phyloP scores from a whole-genome alignment of 1,284 basidiomycete species.

The Cutaneotrichosporon sp. region DNA sequence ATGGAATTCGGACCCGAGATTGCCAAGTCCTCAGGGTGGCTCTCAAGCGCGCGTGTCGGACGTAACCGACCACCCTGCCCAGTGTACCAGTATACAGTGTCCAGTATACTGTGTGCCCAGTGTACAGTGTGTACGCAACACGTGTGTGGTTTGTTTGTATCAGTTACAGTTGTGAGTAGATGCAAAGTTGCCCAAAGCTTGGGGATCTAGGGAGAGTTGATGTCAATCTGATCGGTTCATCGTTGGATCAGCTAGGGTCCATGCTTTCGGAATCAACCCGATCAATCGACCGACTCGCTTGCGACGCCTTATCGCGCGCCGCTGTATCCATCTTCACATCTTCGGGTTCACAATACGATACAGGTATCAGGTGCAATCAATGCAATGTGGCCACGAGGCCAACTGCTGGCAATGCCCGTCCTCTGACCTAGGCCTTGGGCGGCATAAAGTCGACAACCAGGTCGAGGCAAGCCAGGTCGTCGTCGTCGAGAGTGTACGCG shows the following conservation, averaged over 20 bases:
- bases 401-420: neutral
- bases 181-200: no score
- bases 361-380: neutral
- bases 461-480: constrained; percentile 75
- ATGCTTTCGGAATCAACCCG: neutral
- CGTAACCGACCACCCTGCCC: neutral
- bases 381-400: neutral
- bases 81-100: no score
- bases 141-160: neutral
- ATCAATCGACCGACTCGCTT: neutral
- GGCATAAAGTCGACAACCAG: constrained; percentile 63
- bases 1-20: no score
- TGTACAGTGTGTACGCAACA: no score
- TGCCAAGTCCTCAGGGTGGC: no score
- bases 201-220: no score
- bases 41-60: neutral
- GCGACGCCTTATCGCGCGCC: neutral
- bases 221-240: neutral
- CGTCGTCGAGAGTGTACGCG: constrained; percentile 74
- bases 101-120: no score
- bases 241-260: neutral
- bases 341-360: neutral
- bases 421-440: constrained; percentile 15
- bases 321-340: neutral
- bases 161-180: neutral